Evolutionary conservation across 2,329 filamentous ascomycete species (phyloP).

Genomic region (Lachnellula occidentalis): DNA sequence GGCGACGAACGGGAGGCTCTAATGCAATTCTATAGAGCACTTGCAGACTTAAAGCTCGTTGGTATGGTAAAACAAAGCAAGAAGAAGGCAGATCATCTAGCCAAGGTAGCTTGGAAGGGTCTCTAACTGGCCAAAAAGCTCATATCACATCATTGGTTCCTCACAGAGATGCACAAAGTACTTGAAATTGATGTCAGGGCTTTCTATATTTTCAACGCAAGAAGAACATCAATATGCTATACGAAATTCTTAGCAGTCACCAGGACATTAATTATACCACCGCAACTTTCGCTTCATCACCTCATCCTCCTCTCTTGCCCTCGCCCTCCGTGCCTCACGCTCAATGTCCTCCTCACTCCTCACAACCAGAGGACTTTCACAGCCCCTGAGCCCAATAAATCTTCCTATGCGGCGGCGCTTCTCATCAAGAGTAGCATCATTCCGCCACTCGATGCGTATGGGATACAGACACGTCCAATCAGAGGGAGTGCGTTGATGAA

Average conservation of each 20-base stretch:
- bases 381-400: constrained; percentile 67
- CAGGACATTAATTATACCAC: constrained; percentile 17
- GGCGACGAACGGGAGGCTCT: constrained; percentile 52
- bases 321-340: constrained; percentile 39
- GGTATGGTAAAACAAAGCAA: constrained; percentile 85
- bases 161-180: background rate
- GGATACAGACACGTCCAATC: constrained; percentile 58
- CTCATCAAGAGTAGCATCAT: constrained; percentile 46
- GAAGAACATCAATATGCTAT: too few species aligned
- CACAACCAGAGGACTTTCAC: constrained; percentile 42
- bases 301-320: constrained; percentile 24
- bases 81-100: constrained; percentile 88
- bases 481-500: constrained; percentile 61
- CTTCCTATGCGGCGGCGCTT: constrained; percentile 68
- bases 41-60: constrained; percentile 80
- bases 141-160: background rate
- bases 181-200: background rate
- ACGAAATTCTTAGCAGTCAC: background rate
- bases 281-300: constrained; percentile 20
- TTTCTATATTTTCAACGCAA: too few species aligned
- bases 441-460: constrained; percentile 59
- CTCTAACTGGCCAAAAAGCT: constrained; percentile 38
- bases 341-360: constrained; percentile 28
- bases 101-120: constrained; percentile 78
- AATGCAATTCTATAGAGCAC: constrained; percentile 75